Conservation (phyloP, 2,329 filamentous ascomycete species). For the Fusarium buharicum region DNA sequence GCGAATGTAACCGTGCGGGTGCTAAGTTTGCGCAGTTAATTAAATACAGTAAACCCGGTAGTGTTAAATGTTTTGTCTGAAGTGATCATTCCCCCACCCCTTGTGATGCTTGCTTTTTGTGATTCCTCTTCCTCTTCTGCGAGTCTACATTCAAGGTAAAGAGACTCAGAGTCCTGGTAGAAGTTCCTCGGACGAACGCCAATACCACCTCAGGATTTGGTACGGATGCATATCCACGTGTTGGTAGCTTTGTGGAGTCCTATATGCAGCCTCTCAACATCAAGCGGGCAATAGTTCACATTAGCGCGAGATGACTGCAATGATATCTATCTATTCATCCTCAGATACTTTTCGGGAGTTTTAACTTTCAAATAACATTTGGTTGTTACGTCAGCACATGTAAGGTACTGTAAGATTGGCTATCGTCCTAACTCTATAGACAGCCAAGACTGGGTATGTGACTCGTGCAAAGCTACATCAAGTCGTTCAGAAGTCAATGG, state of each 20-base stretch:
- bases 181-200: neutral
- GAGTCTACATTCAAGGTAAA: neutral
- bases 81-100: neutral
- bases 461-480: too few species aligned
- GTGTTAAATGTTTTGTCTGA: neutral
- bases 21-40: constrained; percentile 1
- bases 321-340: too few species aligned
- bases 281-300: neutral
- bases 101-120: neutral
- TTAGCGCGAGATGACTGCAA: too few species aligned
- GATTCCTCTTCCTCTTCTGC: neutral
- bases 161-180: neutral
- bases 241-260: neutral
- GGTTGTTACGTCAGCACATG: too few species aligned
- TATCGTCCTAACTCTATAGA: too few species aligned
- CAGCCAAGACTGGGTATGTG: too few species aligned
- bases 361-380: too few species aligned
- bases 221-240: neutral
- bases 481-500: too few species aligned
- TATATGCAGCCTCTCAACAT: neutral
- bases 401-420: too few species aligned
- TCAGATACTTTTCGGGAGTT: too few species aligned
- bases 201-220: neutral
- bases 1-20: constrained; percentile 6
- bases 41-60: constrained; percentile 2